A percentile compares a stretch with the other conserved stretches of the same genome.
phyloP scores from a whole-genome alignment of 192 early-diverging fungal species.

The Coemansia sp. region DNA sequence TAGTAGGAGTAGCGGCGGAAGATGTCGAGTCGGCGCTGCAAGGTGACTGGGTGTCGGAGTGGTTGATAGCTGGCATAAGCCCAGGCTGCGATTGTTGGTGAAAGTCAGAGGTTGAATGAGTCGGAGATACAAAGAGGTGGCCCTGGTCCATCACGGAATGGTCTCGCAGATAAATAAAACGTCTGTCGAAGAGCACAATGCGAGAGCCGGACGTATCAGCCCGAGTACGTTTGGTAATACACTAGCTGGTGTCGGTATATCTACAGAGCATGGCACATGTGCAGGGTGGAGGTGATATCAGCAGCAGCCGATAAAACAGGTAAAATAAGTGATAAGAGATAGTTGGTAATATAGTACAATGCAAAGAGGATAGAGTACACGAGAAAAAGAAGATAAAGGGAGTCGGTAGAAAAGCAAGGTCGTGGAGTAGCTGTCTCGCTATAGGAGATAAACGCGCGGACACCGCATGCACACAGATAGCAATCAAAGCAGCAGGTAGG shows the following conservation, averaged over 20 bases:
- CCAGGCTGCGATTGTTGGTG: slow-evolving; percentile 19
- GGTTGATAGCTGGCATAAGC: slow-evolving; percentile 43
- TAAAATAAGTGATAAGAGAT: background rate
- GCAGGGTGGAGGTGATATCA: background rate
- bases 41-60: slow-evolving; percentile 37
- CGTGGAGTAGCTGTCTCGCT: background rate
- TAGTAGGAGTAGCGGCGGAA: slow-evolving; percentile 21
- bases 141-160: slow-evolving; percentile 39
- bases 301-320: background rate
- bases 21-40: slow-evolving; percentile 29
- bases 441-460: background rate
- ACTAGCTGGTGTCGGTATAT: background rate
- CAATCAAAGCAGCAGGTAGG: background rate
- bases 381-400: background rate
- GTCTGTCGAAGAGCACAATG: background rate
- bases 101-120: slow-evolving; percentile 23
- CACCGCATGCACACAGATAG: background rate
- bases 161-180: background rate
- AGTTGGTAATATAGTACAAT: slow-evolving; percentile 4
- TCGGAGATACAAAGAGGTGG: slow-evolving; percentile 35
- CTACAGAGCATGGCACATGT: background rate
- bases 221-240: background rate
- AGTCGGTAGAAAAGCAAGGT: background rate
- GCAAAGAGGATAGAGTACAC: background rate
- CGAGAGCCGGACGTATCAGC: background rate